Evolutionary conservation across 2,329 filamentous ascomycete genomes (phyloP), one percentile per base, ranked within the genome.

Genomic region (Pseudogymnoascus sp.): DNA sequence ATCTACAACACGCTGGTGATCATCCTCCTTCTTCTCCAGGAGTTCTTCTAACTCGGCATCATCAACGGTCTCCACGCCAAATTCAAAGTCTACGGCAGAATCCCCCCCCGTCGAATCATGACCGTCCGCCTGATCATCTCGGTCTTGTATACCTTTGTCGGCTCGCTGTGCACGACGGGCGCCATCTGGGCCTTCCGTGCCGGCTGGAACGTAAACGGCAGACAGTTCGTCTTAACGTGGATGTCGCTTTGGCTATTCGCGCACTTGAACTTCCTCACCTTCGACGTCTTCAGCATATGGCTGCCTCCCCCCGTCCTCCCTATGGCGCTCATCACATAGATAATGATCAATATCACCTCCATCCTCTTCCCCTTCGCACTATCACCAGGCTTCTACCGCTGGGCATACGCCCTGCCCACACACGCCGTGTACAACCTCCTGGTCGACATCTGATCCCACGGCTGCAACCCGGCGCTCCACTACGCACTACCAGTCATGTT

Each of bases 341-440:
- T 88, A 45, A 85, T 89, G 64, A 81, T 83, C 6, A 89, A 89
- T 69, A 84, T 88, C 0, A 77, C 79, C 0, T 86, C 84, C 0
- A 75, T 79, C 0, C 87, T 89, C 68, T 85, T 88, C 71, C 75
- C 82, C 3, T 76, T 88, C 48, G 82, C 85, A 25, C 75, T 89
- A 23, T 80, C 82, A 1, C 81, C 83, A 0, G 75, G 73, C 0
- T 88, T 89, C 69, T 89, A 85, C 70, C 71, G 74, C 2, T 89
- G 83, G 83, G 85, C 84, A 0, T 86, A 86, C 70, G 85, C 81
- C 0, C 86, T 85, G 83, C 86, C 85, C 7, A 73, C 89, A 63
- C 83, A 87, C 71, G 81, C 84, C 41, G 79, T 88, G 39, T 80
- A 77, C 65, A 71, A 74, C 2, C 63, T 76, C 3, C 66, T 80